These are phyloP conservation scores for Suillus clintonianus DNA, from an alignment of 768 basidiomycete genomes.

Conservation along the genomic window DNA sequence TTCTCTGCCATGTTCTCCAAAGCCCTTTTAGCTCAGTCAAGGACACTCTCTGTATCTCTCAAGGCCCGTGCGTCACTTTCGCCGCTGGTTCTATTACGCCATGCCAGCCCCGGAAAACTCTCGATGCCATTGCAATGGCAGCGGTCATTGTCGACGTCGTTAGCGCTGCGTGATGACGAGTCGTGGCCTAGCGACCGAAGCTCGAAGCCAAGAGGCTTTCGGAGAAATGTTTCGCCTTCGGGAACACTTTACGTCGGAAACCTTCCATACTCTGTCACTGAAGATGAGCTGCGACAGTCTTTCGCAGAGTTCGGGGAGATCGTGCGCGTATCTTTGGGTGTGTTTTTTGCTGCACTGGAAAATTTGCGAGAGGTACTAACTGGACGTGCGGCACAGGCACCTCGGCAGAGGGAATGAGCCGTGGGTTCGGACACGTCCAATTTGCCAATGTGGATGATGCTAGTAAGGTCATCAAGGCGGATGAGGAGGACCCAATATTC, in stretches of 20 bases:
- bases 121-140: constrained; percentile 2
- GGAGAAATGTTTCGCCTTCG: constrained; percentile 24
- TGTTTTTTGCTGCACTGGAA: constrained; percentile 15
- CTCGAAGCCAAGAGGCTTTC: constrained; percentile 6
- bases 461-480: constrained; percentile 35
- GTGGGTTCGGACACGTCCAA: constrained; percentile 50
- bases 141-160: constrained; percentile 22
- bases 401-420: constrained; percentile 35
- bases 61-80: constrained; percentile 14
- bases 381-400: constrained; percentile 14
- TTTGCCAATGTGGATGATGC: constrained; percentile 42
- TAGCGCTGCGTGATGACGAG: constrained; percentile 6
- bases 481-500: constrained; percentile 47
- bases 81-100: constrained; percentile 14
- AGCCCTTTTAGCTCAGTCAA: constrained; percentile 19
- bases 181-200: not conserved
- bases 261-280: constrained; percentile 49
- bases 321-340: constrained; percentile 40
- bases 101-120: not conserved
- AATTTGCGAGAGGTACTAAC: not conserved
- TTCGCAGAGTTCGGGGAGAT: constrained; percentile 48
- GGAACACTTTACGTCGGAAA: constrained; percentile 50
- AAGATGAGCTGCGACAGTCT: constrained; percentile 40
- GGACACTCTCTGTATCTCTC: constrained; percentile 10
- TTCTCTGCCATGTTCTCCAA: constrained; percentile 21